A percentile compares a stretch with the other conserved stretches of the same genome.
These are phyloP conservation scores for Tulasnella sp. DNA, from an alignment of 768 basidiomycete species.

Conservation along the genomic window DNA sequence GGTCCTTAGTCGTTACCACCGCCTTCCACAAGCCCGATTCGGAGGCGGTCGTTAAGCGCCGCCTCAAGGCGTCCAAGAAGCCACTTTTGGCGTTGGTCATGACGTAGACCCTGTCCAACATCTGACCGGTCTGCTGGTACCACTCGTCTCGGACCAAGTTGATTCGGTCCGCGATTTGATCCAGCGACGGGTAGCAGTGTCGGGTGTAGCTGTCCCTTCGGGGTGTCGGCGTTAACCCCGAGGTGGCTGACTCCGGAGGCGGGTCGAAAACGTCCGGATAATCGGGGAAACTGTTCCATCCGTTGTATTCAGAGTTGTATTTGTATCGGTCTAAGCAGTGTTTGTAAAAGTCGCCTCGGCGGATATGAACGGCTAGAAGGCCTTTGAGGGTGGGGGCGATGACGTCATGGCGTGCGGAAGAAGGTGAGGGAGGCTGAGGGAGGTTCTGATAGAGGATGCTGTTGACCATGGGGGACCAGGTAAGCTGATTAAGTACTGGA, in stretches of 20 bases:
- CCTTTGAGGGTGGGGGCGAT: slow-evolving; percentile 20
- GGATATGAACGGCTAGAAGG: slow-evolving; percentile 33
- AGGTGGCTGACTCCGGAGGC: slow-evolving; percentile 43
- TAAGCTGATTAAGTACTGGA: slow-evolving; percentile 54
- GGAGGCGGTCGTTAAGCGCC: not conserved
- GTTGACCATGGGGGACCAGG: slow-evolving; percentile 59
- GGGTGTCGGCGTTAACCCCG: slow-evolving; percentile 19
- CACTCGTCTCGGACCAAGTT: slow-evolving; percentile 42
- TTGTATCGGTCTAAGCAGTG: slow-evolving; percentile 42
- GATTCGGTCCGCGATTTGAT: slow-evolving; percentile 55
- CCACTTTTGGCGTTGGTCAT: slow-evolving; percentile 62
- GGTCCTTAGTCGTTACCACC: slow-evolving; percentile 59
- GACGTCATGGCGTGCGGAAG: slow-evolving; percentile 17
- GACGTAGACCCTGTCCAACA: slow-evolving; percentile 58
- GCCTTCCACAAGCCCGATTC: slow-evolving; percentile 49
- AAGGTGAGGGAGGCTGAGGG: slow-evolving; percentile 40
- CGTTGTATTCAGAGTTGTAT: slow-evolving; percentile 55
- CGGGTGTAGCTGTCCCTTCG: slow-evolving; percentile 46
- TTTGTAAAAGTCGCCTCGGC: slow-evolving; percentile 34
- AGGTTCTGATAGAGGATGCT: slow-evolving; percentile 55
- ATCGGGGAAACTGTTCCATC: slow-evolving; percentile 52
- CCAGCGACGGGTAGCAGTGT: slow-evolving; percentile 60
- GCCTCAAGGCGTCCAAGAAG: slow-evolving; percentile 53
- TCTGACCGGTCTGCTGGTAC: slow-evolving; percentile 38
- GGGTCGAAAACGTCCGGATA: slow-evolving; percentile 50